Percentiles rank a stretch among this genome's conserved stretches.
These are phyloP conservation scores for Akanthomyces muscarius DNA, from an alignment of 2,329 filamentous ascomycete species.

Conservation along the genomic window DNA sequence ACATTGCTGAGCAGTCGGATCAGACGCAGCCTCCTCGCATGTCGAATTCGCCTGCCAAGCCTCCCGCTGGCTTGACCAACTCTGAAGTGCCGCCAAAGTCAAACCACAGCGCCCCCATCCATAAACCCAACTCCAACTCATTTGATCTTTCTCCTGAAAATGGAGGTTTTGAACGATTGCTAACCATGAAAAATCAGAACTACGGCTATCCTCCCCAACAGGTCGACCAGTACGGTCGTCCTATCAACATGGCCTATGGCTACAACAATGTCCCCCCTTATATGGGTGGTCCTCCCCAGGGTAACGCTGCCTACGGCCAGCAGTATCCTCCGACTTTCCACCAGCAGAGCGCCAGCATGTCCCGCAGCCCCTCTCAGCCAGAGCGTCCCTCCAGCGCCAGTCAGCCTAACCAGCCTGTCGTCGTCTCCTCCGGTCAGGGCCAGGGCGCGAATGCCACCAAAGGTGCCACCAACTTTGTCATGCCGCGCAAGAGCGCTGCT, in stretches of 20 bases:
- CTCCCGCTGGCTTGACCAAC: slow-evolving; percentile 1
- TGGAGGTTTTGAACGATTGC: slow-evolving; percentile 68
- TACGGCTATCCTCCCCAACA: slow-evolving; percentile 50
- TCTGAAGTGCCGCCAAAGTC: slow-evolving; percentile 11
- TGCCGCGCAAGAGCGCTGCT: slow-evolving; percentile 63
- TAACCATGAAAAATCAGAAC: slow-evolving; percentile 66
- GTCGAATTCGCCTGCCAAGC: slow-evolving; percentile 1
- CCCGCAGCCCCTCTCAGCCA: slow-evolving; percentile 78
- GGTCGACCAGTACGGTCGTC: slow-evolving; percentile 37
- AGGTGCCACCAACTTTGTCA: slow-evolving; percentile 45
- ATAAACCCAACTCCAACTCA: slow-evolving; percentile 31
- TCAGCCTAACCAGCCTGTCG: slow-evolving; percentile 55
- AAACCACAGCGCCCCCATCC: slow-evolving; percentile 16
- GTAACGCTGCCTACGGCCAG: slow-evolving; percentile 47
- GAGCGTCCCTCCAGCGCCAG: slow-evolving; percentile 63
- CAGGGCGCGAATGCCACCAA: slow-evolving; percentile 49
- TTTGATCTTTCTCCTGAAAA: slow-evolving; percentile 65
- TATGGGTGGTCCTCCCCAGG: slow-evolving; percentile 39
- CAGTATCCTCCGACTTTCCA: slow-evolving; percentile 39
- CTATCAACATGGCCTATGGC: slow-evolving; percentile 38
- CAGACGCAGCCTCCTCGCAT: slow-evolving; percentile 1
- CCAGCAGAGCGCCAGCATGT: slow-evolving; percentile 67
- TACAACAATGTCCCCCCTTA: slow-evolving; percentile 48
- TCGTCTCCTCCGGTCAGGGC: slow-evolving; percentile 55
- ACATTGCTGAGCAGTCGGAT: slow-evolving; percentile 8